Evolutionary conservation across 1,284 basidiomycete genomes (phyloP).

Genomic region (Trichosporon sp.): DNA sequence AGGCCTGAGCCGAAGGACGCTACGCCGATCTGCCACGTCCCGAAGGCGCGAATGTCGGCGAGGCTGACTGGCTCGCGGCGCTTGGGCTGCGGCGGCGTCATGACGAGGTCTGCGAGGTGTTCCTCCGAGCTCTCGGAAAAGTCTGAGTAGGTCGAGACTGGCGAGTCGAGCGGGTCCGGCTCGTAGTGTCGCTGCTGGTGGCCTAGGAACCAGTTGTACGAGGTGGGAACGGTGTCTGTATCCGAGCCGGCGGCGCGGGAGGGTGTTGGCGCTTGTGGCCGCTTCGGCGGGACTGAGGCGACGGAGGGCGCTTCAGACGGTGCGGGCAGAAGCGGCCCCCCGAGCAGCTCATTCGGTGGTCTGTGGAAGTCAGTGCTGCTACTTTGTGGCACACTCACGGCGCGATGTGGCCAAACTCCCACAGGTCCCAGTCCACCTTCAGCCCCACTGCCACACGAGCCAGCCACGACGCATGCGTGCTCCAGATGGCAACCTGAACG

Average conservation of each 20-base stretch:
- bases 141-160: neutral
- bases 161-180: neutral
- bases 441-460: constrained; percentile 8
- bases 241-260: neutral
- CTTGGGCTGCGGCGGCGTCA: neutral
- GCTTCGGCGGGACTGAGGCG: neutral
- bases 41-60: neutral
- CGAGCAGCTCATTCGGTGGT: constrained; percentile 5
- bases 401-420: constrained; percentile 14
- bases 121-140: neutral
- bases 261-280: neutral
- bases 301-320: neutral
- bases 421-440: constrained; percentile 11
- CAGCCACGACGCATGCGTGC: constrained; percentile 13
- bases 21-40: neutral
- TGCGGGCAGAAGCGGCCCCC: neutral
- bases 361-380: constrained; percentile 3
- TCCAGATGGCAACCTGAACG: constrained; percentile 12
- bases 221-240: neutral
- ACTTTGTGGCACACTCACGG: neutral
- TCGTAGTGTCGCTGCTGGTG: neutral
- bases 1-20: neutral
- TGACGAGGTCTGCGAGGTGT: neutral
- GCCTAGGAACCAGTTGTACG: neutral
- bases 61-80: neutral